Evolutionary conservation across 2,329 filamentous ascomycete species (phyloP), one percentile per base, ranked within the genome.

Genomic region (Cytospora mali): DNA sequence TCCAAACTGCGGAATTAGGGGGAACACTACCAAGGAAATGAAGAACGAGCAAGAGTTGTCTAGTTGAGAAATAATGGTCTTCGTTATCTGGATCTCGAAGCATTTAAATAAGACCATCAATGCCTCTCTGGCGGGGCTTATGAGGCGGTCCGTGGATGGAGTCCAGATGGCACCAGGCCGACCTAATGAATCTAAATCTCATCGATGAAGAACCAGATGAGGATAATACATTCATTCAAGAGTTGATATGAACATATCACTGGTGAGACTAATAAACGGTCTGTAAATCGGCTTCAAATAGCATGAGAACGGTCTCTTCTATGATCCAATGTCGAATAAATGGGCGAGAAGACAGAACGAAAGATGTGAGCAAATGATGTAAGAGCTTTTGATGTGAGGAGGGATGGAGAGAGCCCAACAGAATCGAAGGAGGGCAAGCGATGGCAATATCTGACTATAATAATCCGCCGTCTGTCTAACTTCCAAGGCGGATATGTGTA

Each of bases 181-280:
- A 23, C 23, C n/a, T 13, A 11, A 23, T 46, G 2, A n/a, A n/a
- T 13, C n/a, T n/a, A 11, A 13, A 23, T 4, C n/a, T 6, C 10
- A 23, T 9, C 13, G 7, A 23, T 5, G n/a, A 11, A n/a, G 18
- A 18, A 11, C 10, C 6, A 46, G 42, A 46, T 10, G n/a, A 23
- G 10, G 14, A 6, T 7, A 21, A 21, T 18, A 42, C 39, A 21
- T 3, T n/a, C 13, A 42, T 21, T 9, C 18, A 10, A n/a, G 39
- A 21, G 39, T 18, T 46, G 33, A n/a, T 54, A 33, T 48, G 50
- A 54, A 39, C 48, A 35, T 35, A 35, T 60, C 48, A 42, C 48
- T 54, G 58, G 35, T 48, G 58, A 60, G 50, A 48, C 58, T 48
- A 49, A 31, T 50, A 54, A 35, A 49, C 58, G 35, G 31, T 25